These are phyloP conservation scores for Cordyceps tenuipes DNA, from an alignment of 2,329 filamentous ascomycete species.

Conservation along the genomic window DNA sequence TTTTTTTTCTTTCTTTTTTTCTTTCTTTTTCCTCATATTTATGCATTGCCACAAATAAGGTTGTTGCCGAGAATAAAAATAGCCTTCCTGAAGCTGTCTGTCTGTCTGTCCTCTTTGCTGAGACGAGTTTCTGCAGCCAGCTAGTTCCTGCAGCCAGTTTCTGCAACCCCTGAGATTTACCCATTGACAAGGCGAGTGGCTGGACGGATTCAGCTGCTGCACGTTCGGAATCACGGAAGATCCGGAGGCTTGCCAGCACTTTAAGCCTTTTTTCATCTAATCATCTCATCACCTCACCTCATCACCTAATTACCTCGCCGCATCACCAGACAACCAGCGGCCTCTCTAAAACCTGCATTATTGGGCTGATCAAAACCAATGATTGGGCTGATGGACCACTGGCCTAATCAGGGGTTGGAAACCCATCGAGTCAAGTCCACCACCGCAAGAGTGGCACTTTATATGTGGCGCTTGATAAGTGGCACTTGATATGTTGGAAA, in stretches of 20 bases:
- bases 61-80: not conserved
- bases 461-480: no score
- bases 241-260: no score
- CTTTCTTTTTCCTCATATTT: no score
- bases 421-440: constrained; percentile 3
- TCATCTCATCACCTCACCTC: no score
- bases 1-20: no score
- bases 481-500: not conserved
- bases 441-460: not conserved
- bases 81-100: no score
- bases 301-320: no score
- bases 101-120: no score
- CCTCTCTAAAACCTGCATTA: not conserved
- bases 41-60: not conserved
- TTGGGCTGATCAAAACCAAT: no score
- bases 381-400: no score
- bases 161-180: not conserved
- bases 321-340: no score
- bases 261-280: no score
- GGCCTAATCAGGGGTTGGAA: not conserved
- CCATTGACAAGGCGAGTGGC: not conserved
- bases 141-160: not conserved
- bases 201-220: not conserved
- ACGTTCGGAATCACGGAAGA: not conserved
- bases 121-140: not conserved